phyloP scores from a whole-genome alignment of 257 asterid genomes.

The Fraxinus cuspidata region DNA sequence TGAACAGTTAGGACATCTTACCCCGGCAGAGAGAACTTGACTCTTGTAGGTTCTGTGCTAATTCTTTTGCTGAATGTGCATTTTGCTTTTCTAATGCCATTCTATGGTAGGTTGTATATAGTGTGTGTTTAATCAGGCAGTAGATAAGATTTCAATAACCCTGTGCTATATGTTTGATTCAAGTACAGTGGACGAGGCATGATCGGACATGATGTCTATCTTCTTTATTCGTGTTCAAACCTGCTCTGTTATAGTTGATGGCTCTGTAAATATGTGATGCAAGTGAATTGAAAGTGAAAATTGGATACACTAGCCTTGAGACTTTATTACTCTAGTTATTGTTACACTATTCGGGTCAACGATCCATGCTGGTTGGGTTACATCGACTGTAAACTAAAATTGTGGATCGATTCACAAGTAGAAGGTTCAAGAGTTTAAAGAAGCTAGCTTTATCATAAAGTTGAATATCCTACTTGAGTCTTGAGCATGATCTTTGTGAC shows the following conservation, averaged over 20 bases:
- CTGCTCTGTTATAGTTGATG: not conserved
- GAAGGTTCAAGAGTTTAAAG: not conserved
- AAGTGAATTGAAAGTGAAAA: not conserved
- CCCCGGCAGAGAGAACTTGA: slow-evolving; percentile 80
- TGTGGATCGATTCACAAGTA: not conserved
- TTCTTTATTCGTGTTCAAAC: no score
- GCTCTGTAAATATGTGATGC: not conserved
- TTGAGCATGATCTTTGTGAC: no score
- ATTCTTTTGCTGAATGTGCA: slow-evolving; percentile 19
- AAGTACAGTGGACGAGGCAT: no score
- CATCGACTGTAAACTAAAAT: not conserved
- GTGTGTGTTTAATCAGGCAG: slow-evolving; percentile 32
- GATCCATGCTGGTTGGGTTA: not conserved
- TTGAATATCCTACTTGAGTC: not conserved
- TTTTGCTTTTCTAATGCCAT: slow-evolving; percentile 31
- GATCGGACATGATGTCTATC: no score
- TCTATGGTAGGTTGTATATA: slow-evolving; percentile 28
- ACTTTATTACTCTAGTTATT: not conserved
- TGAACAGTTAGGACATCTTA: slow-evolving; percentile 79
- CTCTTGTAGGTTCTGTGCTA: slow-evolving; percentile 25
- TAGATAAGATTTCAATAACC: slow-evolving; percentile 23
- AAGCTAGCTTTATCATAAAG: not conserved
- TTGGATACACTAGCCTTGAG: not conserved
- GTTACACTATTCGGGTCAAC: not conserved
- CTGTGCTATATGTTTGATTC: no score